A percentile compares a stretch with the other conserved stretches of the same genome.
These are phyloP conservation scores for Fusarium sp. DNA, from an alignment of 2,329 filamentous ascomycete genomes.

Conservation along the genomic window DNA sequence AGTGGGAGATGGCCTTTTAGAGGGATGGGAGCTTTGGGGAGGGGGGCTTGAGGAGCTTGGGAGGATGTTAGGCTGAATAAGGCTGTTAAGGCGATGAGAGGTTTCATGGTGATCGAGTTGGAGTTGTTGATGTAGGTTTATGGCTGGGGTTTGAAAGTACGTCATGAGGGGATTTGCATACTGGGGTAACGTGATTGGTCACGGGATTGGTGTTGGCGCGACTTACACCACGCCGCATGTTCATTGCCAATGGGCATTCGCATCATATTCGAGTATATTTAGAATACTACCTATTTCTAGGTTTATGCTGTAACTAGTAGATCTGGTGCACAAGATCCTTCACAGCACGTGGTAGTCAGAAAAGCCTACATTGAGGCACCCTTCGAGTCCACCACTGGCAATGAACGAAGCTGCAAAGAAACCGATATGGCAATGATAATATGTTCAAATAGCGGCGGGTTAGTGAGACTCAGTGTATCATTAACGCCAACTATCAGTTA, in stretches of 20 bases:
- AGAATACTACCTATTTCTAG: accelerated
- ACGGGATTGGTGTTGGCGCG: slow-evolving; percentile 5
- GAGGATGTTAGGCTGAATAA: slow-evolving; percentile 30
- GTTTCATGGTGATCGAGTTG: slow-evolving; percentile 39
- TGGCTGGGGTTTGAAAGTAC: slow-evolving; percentile 17
- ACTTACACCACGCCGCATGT: background rate
- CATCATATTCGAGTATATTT: background rate
- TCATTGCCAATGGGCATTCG: background rate
- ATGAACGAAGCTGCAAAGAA: no score
- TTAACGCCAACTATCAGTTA: no score
- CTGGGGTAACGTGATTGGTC: slow-evolving; percentile 31
- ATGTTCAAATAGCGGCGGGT: no score
- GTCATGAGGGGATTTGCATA: slow-evolving; percentile 30
- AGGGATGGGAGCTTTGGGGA: slow-evolving; percentile 12
- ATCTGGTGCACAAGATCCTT: no score
- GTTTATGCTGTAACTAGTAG: no score
- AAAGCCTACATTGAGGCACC: no score
- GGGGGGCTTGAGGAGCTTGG: background rate
- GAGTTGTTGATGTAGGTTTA: background rate
- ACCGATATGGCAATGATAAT: no score
- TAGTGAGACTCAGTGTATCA: no score
- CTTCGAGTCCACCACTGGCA: no score
- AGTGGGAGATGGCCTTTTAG: slow-evolving; percentile 44
- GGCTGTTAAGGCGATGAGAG: slow-evolving; percentile 26
- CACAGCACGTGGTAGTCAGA: no score